Percentiles rank a stretch among this genome's conserved stretches.
Conservation (phyloP, 148 eudicot genomes). For the Vaccinium vitisidaea region DNA sequence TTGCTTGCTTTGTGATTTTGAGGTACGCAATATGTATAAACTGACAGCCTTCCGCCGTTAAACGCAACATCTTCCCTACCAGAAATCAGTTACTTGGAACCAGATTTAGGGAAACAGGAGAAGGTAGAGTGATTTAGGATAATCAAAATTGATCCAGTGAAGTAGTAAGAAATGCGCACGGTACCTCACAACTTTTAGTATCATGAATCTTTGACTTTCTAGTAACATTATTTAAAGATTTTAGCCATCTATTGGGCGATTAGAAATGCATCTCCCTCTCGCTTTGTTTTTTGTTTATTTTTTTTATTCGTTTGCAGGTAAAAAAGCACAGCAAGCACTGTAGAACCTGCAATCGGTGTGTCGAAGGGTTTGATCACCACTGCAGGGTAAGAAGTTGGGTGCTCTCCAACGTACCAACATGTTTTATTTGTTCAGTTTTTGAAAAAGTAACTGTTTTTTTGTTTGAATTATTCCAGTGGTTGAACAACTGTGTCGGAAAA, state of each 20-base stretch:
- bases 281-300: not conserved
- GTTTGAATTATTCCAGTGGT: slow-evolving; percentile 61
- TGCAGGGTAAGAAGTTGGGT: slow-evolving; percentile 59
- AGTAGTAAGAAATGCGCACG: not conserved
- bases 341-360: slow-evolving; percentile 86
- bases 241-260: not conserved
- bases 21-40: slow-evolving; percentile 32
- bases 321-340: slow-evolving; percentile 87
- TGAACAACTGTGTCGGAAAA: slow-evolving; percentile 94
- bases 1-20: slow-evolving; percentile 73
- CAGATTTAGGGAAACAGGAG: not conserved
- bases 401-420: not conserved
- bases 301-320: slow-evolving; percentile 38
- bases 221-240: not conserved
- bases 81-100: not conserved
- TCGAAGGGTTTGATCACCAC: slow-evolving; percentile 97
- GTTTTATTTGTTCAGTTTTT: not conserved
- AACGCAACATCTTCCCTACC: too few species aligned
- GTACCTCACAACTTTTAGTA: not conserved
- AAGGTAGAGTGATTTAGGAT: not conserved
- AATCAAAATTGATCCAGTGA: not conserved
- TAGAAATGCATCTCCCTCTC: not conserved
- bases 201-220: not conserved
- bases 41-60: not conserved
- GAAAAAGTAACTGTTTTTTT: slow-evolving; percentile 14